Evolutionary conservation across 2,329 filamentous ascomycete genomes (phyloP).

Genomic region (Botrytis squamosa): DNA sequence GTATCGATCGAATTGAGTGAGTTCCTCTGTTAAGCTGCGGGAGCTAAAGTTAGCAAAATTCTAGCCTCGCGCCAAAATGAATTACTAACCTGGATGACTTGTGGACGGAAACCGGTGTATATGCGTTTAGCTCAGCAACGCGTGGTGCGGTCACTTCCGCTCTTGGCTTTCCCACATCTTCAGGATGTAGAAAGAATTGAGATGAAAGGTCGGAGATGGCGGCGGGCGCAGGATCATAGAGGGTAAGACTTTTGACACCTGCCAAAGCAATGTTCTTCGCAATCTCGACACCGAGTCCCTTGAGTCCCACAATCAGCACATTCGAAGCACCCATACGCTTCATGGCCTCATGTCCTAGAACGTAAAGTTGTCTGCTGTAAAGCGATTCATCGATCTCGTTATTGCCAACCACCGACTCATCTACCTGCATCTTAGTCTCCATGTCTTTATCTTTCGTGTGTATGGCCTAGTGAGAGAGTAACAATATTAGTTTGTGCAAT

Average conservation of each 20-base stretch:
- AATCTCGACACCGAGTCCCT: conserved; percentile 94
- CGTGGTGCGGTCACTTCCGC: conserved; percentile 83
- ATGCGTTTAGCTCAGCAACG: conserved; percentile 92
- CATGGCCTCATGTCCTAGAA: conserved; percentile 80
- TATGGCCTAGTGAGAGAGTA: conserved; percentile 35
- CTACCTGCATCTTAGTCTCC: conserved; percentile 64
- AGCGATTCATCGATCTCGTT: conserved; percentile 70
- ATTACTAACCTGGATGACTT: conserved; percentile 51
- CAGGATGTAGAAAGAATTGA: conserved; percentile 89
- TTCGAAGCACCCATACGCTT: conserved; percentile 98
- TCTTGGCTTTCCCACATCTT: conserved; percentile 89
- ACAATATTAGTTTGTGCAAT: conserved; percentile 6
- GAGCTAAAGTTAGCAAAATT: conserved; percentile 25
- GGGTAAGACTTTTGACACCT: conserved; percentile 93
- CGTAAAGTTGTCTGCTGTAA: conserved; percentile 73
- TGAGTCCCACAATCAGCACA: conserved; percentile 85
- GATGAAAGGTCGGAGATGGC: conserved; percentile 87
- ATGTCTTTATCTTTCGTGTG: conserved; percentile 58
- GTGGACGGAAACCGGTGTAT: conserved; percentile 85
- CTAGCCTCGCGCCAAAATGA: background rate
- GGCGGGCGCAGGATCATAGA: conserved; percentile 85
- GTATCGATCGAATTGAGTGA: conserved; percentile 82
- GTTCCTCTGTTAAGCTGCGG: conserved; percentile 67
- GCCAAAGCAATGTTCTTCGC: conserved; percentile 98
- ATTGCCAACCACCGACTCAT: conserved; percentile 55